These are phyloP conservation scores for Benincasa hispida DNA, from an alignment of 306 rosid genomes.

Conservation along the genomic window DNA sequence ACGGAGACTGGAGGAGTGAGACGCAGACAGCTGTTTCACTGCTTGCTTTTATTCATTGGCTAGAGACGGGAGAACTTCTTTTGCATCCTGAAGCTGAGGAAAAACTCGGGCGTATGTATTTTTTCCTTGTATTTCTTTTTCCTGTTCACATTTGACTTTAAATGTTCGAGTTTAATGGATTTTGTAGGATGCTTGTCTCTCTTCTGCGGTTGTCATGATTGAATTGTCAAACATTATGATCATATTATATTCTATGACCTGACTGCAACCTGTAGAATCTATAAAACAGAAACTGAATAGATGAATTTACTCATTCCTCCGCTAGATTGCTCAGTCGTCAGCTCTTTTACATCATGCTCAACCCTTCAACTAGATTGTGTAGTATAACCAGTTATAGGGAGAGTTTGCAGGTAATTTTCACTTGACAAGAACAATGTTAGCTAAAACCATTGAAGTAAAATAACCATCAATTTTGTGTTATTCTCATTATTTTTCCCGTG, in stretches of 20 bases:
- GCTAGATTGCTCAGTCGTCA: too few species aligned
- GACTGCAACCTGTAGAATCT: not conserved
- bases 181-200: not conserved
- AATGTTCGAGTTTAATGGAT: not conserved
- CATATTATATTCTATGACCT: not conserved
- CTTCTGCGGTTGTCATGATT: not conserved
- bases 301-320: too few species aligned
- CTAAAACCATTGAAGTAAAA: too few species aligned
- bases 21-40: conserved; percentile 77
- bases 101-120: conserved; percentile 64
- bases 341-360: too few species aligned
- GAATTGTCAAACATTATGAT: not conserved
- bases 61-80: conserved; percentile 75
- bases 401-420: too few species aligned
- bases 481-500: too few species aligned
- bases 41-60: conserved; percentile 85
- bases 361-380: too few species aligned
- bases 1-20: conserved; percentile 90
- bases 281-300: too few species aligned
- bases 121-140: not conserved
- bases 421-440: too few species aligned
- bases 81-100: conserved; percentile 66
- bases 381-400: too few species aligned
- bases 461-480: too few species aligned
- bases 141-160: too few species aligned